A percentile compares a stretch with the other conserved stretches of the same genome.
These are phyloP conservation scores for Phytophthora cajani DNA, from an alignment of 352 stramenopile species.

Conservation along the genomic window DNA sequence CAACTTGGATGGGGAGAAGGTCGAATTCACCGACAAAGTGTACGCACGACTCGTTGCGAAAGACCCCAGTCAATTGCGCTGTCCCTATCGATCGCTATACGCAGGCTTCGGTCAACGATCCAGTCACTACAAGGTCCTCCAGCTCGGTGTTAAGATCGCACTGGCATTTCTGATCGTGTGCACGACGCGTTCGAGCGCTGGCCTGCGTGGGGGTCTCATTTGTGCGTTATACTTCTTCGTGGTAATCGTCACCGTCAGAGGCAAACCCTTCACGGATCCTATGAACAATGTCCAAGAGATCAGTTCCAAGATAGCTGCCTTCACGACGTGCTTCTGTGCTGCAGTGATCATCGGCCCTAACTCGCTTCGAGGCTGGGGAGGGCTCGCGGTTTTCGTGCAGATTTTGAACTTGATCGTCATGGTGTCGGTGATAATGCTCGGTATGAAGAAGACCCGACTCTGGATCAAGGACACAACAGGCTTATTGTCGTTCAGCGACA, in stretches of 20 bases:
- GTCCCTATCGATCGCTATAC: background rate
- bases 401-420: conserved; percentile 42
- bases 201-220: conserved; percentile 2
- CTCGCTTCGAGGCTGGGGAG: conserved; percentile 21
- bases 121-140: conserved; percentile 4
- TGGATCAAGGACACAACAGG: conserved; percentile 41
- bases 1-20: background rate
- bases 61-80: background rate
- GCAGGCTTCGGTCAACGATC: conserved; percentile 1
- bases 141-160: background rate
- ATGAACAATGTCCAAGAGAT: conserved; percentile 53
- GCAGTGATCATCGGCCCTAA: conserved; percentile 11
- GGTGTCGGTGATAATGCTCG: conserved; percentile 34
- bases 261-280: conserved; percentile 45
- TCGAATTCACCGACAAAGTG: conserved; percentile 3
- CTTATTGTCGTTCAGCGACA: conserved; percentile 47
- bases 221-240: conserved; percentile 33
- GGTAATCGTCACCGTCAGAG: conserved; percentile 30
- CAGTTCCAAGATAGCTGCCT: conserved; percentile 37
- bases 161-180: conserved; percentile 8
- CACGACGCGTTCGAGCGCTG: background rate
- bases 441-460: conserved; percentile 33
- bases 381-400: conserved; percentile 43
- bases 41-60: background rate
- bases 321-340: conserved; percentile 37